phyloP scores from a whole-genome alignment of 228 moss, liverwort and hornwort species.

The Sphagnum fallax region DNA sequence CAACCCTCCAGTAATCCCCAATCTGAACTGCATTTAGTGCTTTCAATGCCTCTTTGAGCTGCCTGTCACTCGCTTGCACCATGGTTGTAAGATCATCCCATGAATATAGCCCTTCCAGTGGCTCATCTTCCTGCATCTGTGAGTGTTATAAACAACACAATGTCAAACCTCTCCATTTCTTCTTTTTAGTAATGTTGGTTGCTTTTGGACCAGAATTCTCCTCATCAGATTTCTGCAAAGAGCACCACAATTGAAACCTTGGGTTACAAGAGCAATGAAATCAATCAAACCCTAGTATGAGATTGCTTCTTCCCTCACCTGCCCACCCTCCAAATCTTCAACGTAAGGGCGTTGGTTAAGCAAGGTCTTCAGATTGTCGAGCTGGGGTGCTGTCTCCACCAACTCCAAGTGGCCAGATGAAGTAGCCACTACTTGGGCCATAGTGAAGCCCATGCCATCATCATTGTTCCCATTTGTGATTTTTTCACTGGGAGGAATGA shows the following conservation, averaged over 20 bases:
- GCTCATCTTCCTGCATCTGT: slow-evolving; percentile 49
- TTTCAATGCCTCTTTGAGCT: slow-evolving; percentile 53
- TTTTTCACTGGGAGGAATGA: slow-evolving; percentile 48
- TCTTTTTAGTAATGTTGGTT: too few relatives aligned
- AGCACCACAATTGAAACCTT: background rate
- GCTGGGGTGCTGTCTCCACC: slow-evolving; percentile 73
- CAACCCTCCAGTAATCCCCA: slow-evolving; percentile 56
- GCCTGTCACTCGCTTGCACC: slow-evolving; percentile 71
- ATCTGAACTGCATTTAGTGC: slow-evolving; percentile 70
- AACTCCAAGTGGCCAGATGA: slow-evolving; percentile 74
- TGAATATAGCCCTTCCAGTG: slow-evolving; percentile 50
- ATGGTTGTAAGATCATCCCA: slow-evolving; percentile 56
- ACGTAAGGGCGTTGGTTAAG: slow-evolving; percentile 60
- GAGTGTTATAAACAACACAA: background rate
- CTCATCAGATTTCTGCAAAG: too few relatives aligned
- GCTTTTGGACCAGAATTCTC: too few relatives aligned
- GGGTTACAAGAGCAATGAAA: background rate
- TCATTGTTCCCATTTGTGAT: slow-evolving; percentile 1
- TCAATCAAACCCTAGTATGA: background rate
- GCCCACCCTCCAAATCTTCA: slow-evolving; percentile 64
- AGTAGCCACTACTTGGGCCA: slow-evolving; percentile 62
- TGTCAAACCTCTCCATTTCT: too few relatives aligned
- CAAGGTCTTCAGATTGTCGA: slow-evolving; percentile 56
- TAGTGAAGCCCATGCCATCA: slow-evolving; percentile 8
- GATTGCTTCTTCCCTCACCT: slow-evolving; percentile 11